Evolutionary conservation across 1,139 yeast species (phyloP), one percentile per base, ranked within the genome.

Genomic region (Hanseniaspora uvarum): DNA sequence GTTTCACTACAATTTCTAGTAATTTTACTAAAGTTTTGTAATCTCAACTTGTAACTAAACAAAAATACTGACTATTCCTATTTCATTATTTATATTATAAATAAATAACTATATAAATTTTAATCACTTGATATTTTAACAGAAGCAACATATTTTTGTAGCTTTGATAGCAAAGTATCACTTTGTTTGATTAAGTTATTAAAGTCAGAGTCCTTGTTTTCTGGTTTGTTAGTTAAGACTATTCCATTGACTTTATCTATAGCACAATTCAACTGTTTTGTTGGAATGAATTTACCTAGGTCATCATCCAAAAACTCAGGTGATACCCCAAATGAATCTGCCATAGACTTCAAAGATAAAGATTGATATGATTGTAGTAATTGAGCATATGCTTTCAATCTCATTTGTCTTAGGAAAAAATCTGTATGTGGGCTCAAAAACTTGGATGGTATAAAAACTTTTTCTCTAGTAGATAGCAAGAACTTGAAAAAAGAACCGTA

Each of bases 111-210:
- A 39, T 28, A 41, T 38, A 76, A 66, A 34, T 26, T 28, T 31
- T 50, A 50, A 16, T 88, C 96, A 36, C 97, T 96, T 65, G 94
- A 83, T 63, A 92, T 77, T 68, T 94, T 85, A 53, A 92, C 97
- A 16, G 97, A 96, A 39, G 97, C 96, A 50, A 96, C 96, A 64
- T 92, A 92, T 70, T 89, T 92, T 67, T 94, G 98, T 65, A 94
- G 76, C 69, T 92, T 92, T 31, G 98, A 92, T 69, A 94, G 79
- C 62, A 94, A 75, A 14, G 82, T 80, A 67, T 94, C 98, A 58
- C 98, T 98, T 67, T 85, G 95, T 68, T 86, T 87, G 63, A 94
- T 83, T 64, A 94, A 76, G 59, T 75, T 72, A 66, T 88, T 95
- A 68, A 89, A 94, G 70, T 92, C 97, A 56, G 86, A 86, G 66